These are phyloP conservation scores for Neolecta irregularis DNA, from an alignment of 1,139 yeast genomes.

Conservation along the genomic window DNA sequence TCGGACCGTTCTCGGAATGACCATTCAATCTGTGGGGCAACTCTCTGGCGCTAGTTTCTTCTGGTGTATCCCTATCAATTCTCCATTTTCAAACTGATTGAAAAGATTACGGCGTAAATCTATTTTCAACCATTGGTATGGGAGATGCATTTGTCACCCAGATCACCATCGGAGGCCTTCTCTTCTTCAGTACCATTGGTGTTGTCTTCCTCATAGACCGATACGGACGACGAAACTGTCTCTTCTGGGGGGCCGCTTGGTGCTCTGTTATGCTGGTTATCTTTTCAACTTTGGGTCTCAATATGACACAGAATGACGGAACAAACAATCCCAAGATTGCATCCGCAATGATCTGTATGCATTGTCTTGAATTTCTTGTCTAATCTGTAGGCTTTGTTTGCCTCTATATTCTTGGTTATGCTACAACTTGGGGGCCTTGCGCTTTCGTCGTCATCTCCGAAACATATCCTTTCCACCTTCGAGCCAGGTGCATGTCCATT, in stretches of 20 bases:
- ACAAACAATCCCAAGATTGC: constrained; percentile 16
- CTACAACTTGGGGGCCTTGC: constrained; percentile 69
- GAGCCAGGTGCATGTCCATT: constrained; percentile 61
- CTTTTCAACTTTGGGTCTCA: constrained; percentile 44
- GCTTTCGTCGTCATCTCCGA: constrained; percentile 69
- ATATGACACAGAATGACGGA: constrained; percentile 14
- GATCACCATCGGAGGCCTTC: constrained; percentile 45
- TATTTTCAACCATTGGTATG: constrained; percentile 39
- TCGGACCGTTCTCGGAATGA: constrained; percentile 29
- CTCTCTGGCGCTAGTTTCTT: constrained; percentile 39
- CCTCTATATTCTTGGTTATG: constrained; percentile 56
- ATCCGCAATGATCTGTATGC: constrained; percentile 16
- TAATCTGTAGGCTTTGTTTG: constrained; percentile 56
- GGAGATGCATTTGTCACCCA: constrained; percentile 30
- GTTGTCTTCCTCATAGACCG: constrained; percentile 43
- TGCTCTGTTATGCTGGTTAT: constrained; percentile 47
- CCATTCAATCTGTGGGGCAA: constrained; percentile 42
- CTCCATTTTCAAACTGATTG: no score
- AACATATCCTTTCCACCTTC: constrained; percentile 50
- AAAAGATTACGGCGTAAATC: constrained; percentile 49
- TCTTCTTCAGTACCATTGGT: constrained; percentile 48
- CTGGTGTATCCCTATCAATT: no score
- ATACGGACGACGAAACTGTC: constrained; percentile 38
- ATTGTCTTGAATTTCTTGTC: no score
- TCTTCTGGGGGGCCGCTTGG: constrained; percentile 40